Conservation (phyloP, 2,329 filamentous ascomycete genomes). For the Clonostachys rhizophaga region DNA sequence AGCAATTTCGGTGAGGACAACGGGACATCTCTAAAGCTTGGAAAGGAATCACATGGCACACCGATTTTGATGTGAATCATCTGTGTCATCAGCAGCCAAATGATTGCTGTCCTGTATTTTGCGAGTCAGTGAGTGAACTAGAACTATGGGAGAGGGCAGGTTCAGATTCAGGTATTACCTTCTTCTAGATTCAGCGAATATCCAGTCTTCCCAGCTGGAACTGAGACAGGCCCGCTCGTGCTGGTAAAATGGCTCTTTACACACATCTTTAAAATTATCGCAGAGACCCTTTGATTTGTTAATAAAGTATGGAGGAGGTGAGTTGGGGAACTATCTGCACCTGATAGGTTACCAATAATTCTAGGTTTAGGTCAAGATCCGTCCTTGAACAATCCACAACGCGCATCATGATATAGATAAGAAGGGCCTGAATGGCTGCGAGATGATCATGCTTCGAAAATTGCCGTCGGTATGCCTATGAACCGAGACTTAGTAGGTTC, state of each 20-base stretch:
- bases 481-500: no score
- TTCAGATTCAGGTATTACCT: conserved; percentile 4
- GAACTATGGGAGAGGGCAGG: background rate
- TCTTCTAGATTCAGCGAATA: conserved; percentile 20
- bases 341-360: no score
- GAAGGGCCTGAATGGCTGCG: conserved; percentile 11
- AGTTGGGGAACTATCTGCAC: background rate
- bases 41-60: background rate
- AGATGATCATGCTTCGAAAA: conserved; percentile 8
- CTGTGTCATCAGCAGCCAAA: conserved; percentile 14
- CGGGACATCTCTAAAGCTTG: conserved; percentile 6
- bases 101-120: conserved; percentile 8
- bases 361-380: no score
- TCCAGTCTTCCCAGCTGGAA: conserved; percentile 18
- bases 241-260: no score
- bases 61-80: conserved; percentile 5
- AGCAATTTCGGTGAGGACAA: conserved; percentile 10
- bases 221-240: conserved; percentile 8
- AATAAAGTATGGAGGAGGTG: background rate
- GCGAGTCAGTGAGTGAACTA: background rate
- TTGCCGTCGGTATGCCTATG: no score
- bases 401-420: conserved; percentile 11
- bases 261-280: no score
- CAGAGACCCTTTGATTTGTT: no score
- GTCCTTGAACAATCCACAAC: no score